These are phyloP conservation scores for Crucihimalaya himalaica DNA, from an alignment of 345 rosid species.

Conservation along the genomic window DNA sequence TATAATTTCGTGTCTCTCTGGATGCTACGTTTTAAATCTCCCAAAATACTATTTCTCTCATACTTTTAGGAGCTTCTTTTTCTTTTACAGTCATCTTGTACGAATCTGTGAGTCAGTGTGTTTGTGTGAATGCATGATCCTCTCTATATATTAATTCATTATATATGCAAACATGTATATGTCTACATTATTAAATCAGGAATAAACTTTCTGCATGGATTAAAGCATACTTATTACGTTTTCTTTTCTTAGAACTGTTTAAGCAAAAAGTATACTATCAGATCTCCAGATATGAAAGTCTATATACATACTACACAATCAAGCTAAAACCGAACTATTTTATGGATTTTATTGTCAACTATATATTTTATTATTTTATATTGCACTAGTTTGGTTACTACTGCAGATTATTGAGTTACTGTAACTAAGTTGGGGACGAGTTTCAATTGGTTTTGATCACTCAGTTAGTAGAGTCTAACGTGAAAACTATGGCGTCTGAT, in stretches of 20 bases:
- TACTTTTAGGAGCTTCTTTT: constrained; percentile 39
- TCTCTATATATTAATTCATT: constrained; percentile 8
- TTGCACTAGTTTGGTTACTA: background rate
- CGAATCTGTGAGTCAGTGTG: constrained; percentile 38
- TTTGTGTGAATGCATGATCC: constrained; percentile 35
- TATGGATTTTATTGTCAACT: background rate
- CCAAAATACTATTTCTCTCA: constrained; percentile 25
- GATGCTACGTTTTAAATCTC: constrained; percentile 22
- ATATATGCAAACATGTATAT: background rate
- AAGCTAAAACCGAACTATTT: background rate
- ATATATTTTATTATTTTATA: no score
- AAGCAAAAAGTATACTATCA: background rate
- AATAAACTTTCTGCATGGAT: constrained; percentile 24
- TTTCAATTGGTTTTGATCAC: background rate
- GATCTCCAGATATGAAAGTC: background rate
- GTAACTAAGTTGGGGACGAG: background rate
- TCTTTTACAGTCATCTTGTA: constrained; percentile 32
- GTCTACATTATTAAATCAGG: background rate
- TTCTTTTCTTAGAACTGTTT: constrained; percentile 1
- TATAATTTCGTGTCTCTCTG: constrained; percentile 21
- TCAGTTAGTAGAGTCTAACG: background rate
- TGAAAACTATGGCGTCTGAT: constrained; percentile 12
- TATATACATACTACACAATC: background rate
- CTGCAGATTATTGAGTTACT: background rate
- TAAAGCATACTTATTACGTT: constrained; percentile 14